Base-by-base conservation (phyloP, 1,284 basidiomycete species). In the Mycena citricolor region DNA sequence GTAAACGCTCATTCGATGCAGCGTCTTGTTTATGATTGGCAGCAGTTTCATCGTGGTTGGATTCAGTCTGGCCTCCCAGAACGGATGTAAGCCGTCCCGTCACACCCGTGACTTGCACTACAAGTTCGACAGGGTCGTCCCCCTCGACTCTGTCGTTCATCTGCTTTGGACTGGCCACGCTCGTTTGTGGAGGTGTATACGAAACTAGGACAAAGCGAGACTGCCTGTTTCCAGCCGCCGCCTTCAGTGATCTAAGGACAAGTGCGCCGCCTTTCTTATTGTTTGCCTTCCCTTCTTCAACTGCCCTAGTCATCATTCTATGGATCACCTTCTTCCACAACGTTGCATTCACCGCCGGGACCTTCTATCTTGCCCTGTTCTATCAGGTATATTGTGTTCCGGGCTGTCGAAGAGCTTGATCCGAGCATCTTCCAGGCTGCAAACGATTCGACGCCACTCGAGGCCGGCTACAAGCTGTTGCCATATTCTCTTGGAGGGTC, bases 401-500 rank as follows among this genome's bases (percentile, higher is more conserved):
- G 4, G 39, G 43, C 39, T 32, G 16, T 33, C 22, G 51, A 37
- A 19, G 25, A 41, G 25, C 24, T 38, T 42, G 24, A 41, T 8
- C 31, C 49, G 33, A 52, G 45, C 42, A 30, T 25, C 47, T 20
- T 32, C 38, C 55, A 89, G 86, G 78, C 79, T 24, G 85, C 81
- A 31, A 73, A 83, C 58, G 77, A 79, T 8, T 74, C 75, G 16
- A 76, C 75, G 13, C 85, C 84, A 12, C 59, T 89, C 37, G 61
- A 79, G 58, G 81, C 87, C 51, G 88, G 86, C 8, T 61, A 87
- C 22, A 74, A 78, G 55, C 73, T 88, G 63, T 70, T 90, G 44
- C 86, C 88, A 12, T 90, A 89, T 65, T 86, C 88, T 35, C 74
- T 90, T 34, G 87, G 87, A 38, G 81, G 86, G 20, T 86, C 87